phyloP scores from a whole-genome alignment of 768 basidiomycete genomes.

The Auriculariales sp. region DNA sequence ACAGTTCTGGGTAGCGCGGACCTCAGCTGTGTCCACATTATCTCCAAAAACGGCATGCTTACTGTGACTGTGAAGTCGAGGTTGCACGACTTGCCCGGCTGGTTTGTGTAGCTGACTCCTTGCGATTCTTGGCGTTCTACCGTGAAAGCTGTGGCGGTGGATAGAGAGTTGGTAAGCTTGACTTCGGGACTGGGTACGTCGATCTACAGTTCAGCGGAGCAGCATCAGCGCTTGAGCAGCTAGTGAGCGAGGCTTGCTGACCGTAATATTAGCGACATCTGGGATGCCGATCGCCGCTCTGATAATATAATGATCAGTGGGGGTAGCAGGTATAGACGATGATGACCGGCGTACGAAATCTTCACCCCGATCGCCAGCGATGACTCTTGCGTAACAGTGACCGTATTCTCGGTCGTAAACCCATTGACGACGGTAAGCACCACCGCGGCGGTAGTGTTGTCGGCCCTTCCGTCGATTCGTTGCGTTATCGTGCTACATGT shows the following conservation, averaged over 20 bases:
- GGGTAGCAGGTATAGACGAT: not conserved
- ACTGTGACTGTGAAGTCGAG: not conserved
- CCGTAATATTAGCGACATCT: not conserved
- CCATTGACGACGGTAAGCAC: not conserved
- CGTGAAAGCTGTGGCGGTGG: not conserved
- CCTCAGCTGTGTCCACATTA: slow-evolving; percentile 6
- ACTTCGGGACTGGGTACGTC: too few relatives aligned
- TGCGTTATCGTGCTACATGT: not conserved
- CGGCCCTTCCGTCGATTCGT: not conserved
- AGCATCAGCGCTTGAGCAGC: too few relatives aligned
- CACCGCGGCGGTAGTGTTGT: too few relatives aligned
- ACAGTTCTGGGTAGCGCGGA: not conserved
- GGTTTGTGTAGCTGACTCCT: not conserved
- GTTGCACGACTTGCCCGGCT: not conserved
- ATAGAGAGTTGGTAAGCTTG: not conserved
- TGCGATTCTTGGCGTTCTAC: not conserved
- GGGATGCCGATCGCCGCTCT: not conserved
- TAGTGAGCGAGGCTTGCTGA: slow-evolving; percentile 2
- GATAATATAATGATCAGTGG: not conserved
- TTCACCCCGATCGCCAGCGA: not conserved
- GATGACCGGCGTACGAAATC: not conserved
- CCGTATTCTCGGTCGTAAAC: not conserved
- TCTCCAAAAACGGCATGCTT: too few relatives aligned
- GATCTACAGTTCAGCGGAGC: not conserved
- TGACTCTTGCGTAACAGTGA: not conserved